Evolutionary conservation across 2,329 filamentous ascomycete species (phyloP).

Genomic region (Thielaviopsis ethacetica): DNA sequence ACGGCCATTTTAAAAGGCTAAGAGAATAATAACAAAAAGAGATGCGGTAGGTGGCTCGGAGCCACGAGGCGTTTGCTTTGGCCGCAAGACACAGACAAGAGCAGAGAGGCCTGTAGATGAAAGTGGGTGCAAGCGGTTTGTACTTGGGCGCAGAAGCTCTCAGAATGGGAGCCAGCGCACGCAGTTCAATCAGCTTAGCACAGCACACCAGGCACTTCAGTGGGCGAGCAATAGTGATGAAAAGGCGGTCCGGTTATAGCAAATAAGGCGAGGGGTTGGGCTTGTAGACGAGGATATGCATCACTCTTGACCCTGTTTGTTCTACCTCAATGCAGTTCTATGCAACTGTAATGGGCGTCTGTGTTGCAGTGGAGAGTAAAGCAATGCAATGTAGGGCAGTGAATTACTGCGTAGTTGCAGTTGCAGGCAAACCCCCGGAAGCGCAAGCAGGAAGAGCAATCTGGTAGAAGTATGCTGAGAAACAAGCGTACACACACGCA

Average conservation of each 20-base stretch:
- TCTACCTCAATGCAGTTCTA: background rate
- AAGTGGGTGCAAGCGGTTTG: background rate
- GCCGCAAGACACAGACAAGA: background rate
- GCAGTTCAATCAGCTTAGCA: background rate
- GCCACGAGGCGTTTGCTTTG: background rate
- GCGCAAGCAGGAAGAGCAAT: background rate
- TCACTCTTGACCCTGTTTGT: background rate
- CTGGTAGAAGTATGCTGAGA: background rate
- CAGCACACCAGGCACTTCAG: too few species aligned
- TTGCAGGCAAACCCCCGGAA: background rate
- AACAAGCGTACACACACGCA: background rate
- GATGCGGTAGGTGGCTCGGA: background rate
- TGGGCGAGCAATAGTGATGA: background rate
- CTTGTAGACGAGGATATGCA: constrained; percentile 5
- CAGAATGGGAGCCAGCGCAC: background rate
- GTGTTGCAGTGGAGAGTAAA: background rate
- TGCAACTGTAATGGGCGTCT: background rate
- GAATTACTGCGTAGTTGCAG: background rate
- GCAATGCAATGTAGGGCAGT: background rate
- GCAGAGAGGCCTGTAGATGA: background rate
- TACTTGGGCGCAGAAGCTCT: background rate
- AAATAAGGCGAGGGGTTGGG: constrained; percentile 7
- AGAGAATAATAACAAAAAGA: background rate
- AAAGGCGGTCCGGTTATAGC: background rate
- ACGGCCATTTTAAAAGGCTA: background rate